Evolutionary conservation across 768 basidiomycete genomes (phyloP).

Genomic region (Plicaturopsis crispa): DNA sequence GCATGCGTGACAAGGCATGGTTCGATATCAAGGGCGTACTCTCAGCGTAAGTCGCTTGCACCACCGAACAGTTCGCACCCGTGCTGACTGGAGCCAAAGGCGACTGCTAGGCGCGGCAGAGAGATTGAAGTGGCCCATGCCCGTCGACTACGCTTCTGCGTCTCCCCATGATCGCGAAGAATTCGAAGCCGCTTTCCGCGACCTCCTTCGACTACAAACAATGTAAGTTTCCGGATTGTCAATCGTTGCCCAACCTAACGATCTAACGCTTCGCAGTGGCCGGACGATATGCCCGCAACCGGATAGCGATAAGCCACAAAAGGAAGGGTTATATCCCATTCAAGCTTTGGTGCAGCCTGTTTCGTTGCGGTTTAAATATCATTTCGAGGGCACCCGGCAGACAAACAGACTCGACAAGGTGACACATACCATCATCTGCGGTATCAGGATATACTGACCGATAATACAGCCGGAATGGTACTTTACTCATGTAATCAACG

Average conservation of each 20-base stretch:
- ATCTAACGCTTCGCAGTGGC: constrained; percentile 6
- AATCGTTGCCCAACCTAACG: neutral
- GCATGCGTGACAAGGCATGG: constrained; percentile 71
- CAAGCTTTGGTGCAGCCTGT: constrained; percentile 82
- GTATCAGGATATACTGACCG: neutral
- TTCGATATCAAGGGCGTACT: constrained; percentile 58
- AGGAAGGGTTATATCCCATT: constrained; percentile 72
- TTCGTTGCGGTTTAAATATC: constrained; percentile 84
- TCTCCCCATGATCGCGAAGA: constrained; percentile 40
- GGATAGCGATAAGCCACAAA: constrained; percentile 44
- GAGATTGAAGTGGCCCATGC: constrained; percentile 77
- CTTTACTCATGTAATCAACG: constrained; percentile 85
- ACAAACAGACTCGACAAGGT: constrained; percentile 96
- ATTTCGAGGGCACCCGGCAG: constrained; percentile 80
- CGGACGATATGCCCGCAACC: neutral
- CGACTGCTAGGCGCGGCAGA: constrained; percentile 59
- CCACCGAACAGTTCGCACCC: too few species aligned
- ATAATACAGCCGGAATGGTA: constrained; percentile 87
- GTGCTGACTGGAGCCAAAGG: too few species aligned
- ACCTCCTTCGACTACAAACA: constrained; percentile 68
- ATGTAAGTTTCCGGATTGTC: constrained; percentile 43
- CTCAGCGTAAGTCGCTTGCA: constrained; percentile 49
- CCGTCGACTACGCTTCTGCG: constrained; percentile 54
- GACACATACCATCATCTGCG: neutral
- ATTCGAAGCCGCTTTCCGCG: constrained; percentile 76